phyloP scores from a whole-genome alignment of 2,329 filamentous ascomycete species.

The Verticillium dahliae region DNA sequence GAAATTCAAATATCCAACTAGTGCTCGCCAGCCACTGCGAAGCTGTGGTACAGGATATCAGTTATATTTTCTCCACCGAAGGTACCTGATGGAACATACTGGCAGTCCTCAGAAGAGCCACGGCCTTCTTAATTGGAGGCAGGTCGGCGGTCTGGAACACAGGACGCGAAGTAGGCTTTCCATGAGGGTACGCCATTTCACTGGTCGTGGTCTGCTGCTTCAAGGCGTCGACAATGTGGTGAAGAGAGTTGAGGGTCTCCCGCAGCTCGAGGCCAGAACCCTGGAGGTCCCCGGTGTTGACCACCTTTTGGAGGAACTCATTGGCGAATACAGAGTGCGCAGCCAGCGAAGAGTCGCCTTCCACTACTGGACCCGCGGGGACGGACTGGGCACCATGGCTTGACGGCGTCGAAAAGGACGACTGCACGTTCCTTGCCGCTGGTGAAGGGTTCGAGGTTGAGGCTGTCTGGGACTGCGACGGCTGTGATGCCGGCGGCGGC shows the following conservation, averaged over 20 bases:
- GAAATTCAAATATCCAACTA: constrained; percentile 21
- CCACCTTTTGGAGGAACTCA: constrained; percentile 33
- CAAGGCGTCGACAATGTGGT: constrained; percentile 19
- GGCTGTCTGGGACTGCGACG: background rate
- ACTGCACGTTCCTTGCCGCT: background rate
- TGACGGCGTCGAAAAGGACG: constrained; percentile 8
- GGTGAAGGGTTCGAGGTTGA: background rate
- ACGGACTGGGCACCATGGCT: constrained; percentile 2
- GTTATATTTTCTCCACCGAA: background rate
- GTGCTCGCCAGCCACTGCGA: constrained; percentile 9
- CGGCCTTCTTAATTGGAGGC: constrained; percentile 10
- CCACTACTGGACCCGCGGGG: constrained; percentile 20
- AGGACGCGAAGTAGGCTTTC: constrained; percentile 3
- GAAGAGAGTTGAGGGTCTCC: constrained; percentile 26
- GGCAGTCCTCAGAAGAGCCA: constrained; percentile 7
- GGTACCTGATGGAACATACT: background rate
- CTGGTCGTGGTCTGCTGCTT: constrained; percentile 16
- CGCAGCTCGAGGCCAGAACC: constrained; percentile 23
- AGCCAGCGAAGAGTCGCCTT: constrained; percentile 37
- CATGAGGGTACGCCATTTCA: constrained; percentile 18
- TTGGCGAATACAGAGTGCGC: constrained; percentile 40
- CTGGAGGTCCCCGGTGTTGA: constrained; percentile 19
- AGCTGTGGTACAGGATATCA: background rate
- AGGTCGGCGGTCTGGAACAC: constrained; percentile 7
- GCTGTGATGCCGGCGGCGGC: constrained; percentile 4